Evolutionary conservation across 2,329 filamentous ascomycete genomes (phyloP), one percentile per base, ranked within the genome.

Genomic region (Neofusicoccum umdonicola): DNA sequence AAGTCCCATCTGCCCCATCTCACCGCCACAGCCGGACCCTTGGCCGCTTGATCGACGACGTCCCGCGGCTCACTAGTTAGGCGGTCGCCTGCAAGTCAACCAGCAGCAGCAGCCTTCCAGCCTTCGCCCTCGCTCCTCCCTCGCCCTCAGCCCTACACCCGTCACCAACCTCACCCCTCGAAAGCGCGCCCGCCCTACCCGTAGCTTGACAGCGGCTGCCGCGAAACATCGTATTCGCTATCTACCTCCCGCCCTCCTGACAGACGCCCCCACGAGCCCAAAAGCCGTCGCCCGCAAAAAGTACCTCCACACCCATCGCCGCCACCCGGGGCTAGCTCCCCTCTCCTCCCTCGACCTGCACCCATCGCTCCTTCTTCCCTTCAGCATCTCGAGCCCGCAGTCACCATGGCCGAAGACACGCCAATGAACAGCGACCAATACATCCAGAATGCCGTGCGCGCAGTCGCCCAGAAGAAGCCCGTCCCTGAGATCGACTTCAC

Each of bases 401-500:
- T 12, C 11, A 73, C 70, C 70, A 31, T 31, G 27, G 27, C 27
- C 27, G 27, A 31, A 31, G 72, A 71, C 52, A 69, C 70, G 64
- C 72, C 74, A 71, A 63, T 63, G 27, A 67, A 72, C 67, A 75
- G 78, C 70, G 78, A 79, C 69, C 71, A 75, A 51, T 82, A 82
- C 72, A 75, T 97, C 76, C 92, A 97, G 82, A 94, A 92, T 87
- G 90, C 92, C 72, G 90, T 94, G 75, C 92, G 91, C 78, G 95
- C 95, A 67, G 93, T 99, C 74, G 88, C 89, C 78, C 88, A 97
- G 73, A 98, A 98, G 89, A 94, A 91, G 83, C 93, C 94, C 63
- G 85, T 96, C 58, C 95, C 95, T 65, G 94, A 98, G 84, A 98
- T 99, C 74, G 95, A 99, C 83, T 99, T 99, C 79, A 96, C 92